Percentiles rank a stretch among this genome's conserved stretches.
These are phyloP conservation scores for Populus tremula DNA, from an alignment of 345 rosid species.

Conservation along the genomic window DNA sequence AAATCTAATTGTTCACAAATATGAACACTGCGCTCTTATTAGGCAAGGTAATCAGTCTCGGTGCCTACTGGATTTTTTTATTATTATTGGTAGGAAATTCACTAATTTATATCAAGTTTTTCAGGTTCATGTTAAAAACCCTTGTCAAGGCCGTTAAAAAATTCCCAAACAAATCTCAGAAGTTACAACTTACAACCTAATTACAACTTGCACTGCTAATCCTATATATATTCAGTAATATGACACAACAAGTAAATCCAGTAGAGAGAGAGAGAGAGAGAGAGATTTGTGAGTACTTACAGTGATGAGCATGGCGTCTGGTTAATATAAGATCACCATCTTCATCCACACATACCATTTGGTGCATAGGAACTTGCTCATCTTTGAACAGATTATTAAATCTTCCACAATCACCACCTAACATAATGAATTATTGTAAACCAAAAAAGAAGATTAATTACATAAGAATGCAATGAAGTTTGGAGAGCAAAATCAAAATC, in stretches of 20 bases:
- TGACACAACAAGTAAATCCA: neutral
- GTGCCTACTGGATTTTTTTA: no score
- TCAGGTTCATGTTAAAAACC: no score
- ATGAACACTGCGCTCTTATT: no score
- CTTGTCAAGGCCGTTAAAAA: no score
- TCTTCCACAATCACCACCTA: constrained; percentile 37
- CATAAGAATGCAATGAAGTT: neutral
- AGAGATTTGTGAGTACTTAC: constrained; percentile 15
- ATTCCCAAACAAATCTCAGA: no score
- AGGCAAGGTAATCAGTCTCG: no score
- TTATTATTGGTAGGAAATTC: no score
- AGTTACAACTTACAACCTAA: no score
- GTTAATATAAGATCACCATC: constrained; percentile 86
- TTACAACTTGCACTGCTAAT: no score
- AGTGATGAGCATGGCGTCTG: constrained; percentile 41
- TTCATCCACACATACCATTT: constrained; percentile 43
- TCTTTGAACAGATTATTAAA: constrained; percentile 28
- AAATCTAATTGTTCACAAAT: no score
- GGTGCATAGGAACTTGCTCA: constrained; percentile 19
- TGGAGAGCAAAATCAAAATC: neutral
- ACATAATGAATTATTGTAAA: neutral
- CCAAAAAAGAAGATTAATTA: neutral
- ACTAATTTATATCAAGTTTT: no score
- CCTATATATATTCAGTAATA: neutral
- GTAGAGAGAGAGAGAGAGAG: neutral